A percentile compares a stretch with the other conserved stretches of the same genome.
phyloP scores from a whole-genome alignment of 768 basidiomycete genomes.

The Tylopilus subfusipes region DNA sequence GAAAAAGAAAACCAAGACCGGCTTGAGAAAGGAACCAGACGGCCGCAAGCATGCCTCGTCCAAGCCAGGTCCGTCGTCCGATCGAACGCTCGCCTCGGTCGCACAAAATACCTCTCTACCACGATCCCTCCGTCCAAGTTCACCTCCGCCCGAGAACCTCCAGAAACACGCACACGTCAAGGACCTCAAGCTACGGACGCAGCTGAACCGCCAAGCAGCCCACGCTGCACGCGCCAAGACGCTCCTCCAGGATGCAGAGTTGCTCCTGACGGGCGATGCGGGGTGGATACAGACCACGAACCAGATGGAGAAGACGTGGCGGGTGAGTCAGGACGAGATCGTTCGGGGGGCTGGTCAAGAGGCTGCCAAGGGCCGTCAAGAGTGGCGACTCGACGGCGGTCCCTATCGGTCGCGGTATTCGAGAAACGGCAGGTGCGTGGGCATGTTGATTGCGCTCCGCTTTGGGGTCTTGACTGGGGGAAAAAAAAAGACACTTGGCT shows the following conservation, averaged over 20 bases:
- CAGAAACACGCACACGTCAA: constrained; percentile 58
- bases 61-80: constrained; percentile 31
- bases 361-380: constrained; percentile 70
- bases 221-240: constrained; percentile 60
- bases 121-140: constrained; percentile 57
- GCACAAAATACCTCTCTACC: constrained; percentile 59
- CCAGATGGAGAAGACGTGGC: constrained; percentile 87
- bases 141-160: constrained; percentile 44
- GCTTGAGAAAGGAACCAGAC: constrained; percentile 21
- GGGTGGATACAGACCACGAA: constrained; percentile 76
- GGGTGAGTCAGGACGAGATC: constrained; percentile 80
- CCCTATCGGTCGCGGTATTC: constrained; percentile 85
- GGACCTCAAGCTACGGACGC: constrained; percentile 72
- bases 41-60: constrained; percentile 5
- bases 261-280: constrained; percentile 63
- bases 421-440: constrained; percentile 78
- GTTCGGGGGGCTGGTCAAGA: constrained; percentile 62
- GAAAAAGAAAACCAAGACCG: constrained; percentile 35
- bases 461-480: not conserved
- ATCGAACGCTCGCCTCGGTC: constrained; percentile 58
- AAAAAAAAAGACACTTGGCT: constrained; percentile 65
- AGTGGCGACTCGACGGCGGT: constrained; percentile 81
- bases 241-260: constrained; percentile 65
- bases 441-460: not conserved
- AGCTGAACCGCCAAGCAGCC: constrained; percentile 58